These are phyloP conservation scores for Breviolum minutum DNA, from an alignment of 73 alveolate genomes.

Conservation along the genomic window DNA sequence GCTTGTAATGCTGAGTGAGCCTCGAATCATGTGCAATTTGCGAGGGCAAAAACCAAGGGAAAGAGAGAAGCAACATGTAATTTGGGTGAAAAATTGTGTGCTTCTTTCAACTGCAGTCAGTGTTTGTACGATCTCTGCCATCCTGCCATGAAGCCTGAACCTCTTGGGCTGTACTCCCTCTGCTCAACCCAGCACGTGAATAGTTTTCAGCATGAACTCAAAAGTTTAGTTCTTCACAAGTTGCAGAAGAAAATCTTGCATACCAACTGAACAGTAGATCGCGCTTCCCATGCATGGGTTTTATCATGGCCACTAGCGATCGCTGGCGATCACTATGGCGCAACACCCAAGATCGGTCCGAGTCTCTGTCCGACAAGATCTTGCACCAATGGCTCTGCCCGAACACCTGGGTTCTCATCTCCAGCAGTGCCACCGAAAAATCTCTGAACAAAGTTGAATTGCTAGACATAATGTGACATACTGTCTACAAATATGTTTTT, in stretches of 20 bases:
- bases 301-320: neutral
- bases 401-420: neutral
- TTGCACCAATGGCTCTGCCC: constrained; percentile 56
- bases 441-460: no score
- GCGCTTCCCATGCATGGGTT: neutral
- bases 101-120: neutral
- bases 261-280: neutral
- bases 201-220: no score
- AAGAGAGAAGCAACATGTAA: neutral
- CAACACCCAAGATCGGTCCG: neutral
- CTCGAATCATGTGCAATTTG: neutral
- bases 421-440: no score
- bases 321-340: no score
- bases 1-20: constrained; percentile 62
- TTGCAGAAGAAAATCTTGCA: neutral
- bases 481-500: neutral
- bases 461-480: no score
- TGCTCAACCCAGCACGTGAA: no score
- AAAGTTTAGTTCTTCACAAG: no score
- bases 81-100: neutral
- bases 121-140: no score
- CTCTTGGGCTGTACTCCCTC: no score
- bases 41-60: neutral
- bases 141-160: no score
- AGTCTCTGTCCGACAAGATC: constrained; percentile 32